Percentiles rank a stretch among this genome's conserved stretches.
Evolutionary conservation across 1,284 basidiomycete species (phyloP).

Genomic region (Golubevia pallescens): DNA sequence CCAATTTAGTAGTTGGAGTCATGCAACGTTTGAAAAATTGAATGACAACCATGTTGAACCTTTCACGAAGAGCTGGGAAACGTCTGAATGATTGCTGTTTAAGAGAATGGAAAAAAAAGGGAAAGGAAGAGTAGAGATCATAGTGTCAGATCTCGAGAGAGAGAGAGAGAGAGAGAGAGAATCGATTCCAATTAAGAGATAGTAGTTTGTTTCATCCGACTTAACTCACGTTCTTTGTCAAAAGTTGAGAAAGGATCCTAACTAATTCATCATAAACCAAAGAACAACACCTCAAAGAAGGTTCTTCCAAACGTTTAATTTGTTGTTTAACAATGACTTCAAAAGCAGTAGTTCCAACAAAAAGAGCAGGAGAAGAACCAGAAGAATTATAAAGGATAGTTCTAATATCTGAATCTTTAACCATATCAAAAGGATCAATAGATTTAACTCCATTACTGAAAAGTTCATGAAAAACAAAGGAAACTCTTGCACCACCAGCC

Average conservation of each 20-base stretch:
- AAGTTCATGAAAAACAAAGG: conserved; percentile 96
- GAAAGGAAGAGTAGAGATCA: background rate
- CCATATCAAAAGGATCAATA: conserved; percentile 97
- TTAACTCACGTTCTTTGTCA: conserved; percentile 83
- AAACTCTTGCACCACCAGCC: conserved; percentile 94
- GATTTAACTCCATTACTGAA: conserved; percentile 94
- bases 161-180: too few species aligned
- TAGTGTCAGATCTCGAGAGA: background rate
- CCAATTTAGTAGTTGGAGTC: conserved; percentile 92
- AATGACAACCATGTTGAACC: conserved; percentile 92
- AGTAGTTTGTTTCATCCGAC: too few species aligned
- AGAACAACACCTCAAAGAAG: conserved; percentile 87
- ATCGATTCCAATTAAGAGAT: background rate
- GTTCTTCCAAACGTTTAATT: conserved; percentile 94
- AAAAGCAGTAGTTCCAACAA: conserved; percentile 94
- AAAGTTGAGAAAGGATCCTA: conserved; percentile 86
- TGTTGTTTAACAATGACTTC: conserved; percentile 99
- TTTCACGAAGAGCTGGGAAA: conserved; percentile 89
- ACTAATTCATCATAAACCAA: conserved; percentile 96
- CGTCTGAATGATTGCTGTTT: conserved; percentile 88
- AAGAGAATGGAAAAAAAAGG: background rate
- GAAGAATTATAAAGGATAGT: conserved; percentile 96
- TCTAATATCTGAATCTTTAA: conserved; percentile 96
- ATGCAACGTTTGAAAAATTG: conserved; percentile 94
- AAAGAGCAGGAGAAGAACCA: conserved; percentile 91